Percentiles rank a stretch among this genome's conserved stretches.
Evolutionary conservation across 768 basidiomycete species (phyloP).

Genomic region (Amanita rubescens): DNA sequence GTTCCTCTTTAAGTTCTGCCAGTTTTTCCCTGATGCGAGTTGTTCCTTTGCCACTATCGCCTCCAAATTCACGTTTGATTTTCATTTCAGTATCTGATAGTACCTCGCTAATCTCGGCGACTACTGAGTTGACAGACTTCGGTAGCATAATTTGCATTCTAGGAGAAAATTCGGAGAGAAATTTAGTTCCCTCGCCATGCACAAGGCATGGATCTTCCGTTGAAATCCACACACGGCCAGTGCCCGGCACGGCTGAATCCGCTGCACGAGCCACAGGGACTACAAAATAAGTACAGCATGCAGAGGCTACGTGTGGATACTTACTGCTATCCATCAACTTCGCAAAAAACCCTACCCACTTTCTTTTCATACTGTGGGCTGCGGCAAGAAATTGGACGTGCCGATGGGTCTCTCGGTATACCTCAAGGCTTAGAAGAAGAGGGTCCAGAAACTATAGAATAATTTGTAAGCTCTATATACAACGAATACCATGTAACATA

Average conservation of each 20-base stretch:
- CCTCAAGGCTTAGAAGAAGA: conserved; percentile 75
- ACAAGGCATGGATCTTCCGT: conserved; percentile 75
- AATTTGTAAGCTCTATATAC: conserved; percentile 1
- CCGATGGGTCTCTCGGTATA: conserved; percentile 75
- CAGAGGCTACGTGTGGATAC: conserved; percentile 14
- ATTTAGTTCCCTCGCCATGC: conserved; percentile 74
- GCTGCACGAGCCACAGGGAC: conserved; percentile 92
- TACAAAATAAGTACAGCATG: conserved; percentile 22
- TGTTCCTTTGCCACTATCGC: conserved; percentile 72
- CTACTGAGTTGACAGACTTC: conserved; percentile 64
- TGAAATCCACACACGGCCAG: conserved; percentile 65
- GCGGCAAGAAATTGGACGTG: conserved; percentile 85
- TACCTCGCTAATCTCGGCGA: conserved; percentile 83
- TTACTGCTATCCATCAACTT: conserved; percentile 83
- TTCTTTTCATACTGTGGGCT: conserved; percentile 79
- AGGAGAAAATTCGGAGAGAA: conserved; percentile 63
- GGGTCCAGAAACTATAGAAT: conserved; percentile 81
- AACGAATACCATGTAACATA: conserved; percentile 17
- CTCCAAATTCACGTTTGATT: conserved; percentile 83
- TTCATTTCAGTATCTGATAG: conserved; percentile 81
- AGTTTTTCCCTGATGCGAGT: conserved; percentile 59
- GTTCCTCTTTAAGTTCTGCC: conserved; percentile 48
- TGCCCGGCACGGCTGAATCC: conserved; percentile 72
- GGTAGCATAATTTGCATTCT: conserved; percentile 85
- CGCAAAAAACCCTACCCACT: conserved; percentile 74